Evolutionary conservation across 805 yeast species (phyloP), one percentile per base, ranked within the genome.

Genomic region (Saturnispora zaruensis): DNA sequence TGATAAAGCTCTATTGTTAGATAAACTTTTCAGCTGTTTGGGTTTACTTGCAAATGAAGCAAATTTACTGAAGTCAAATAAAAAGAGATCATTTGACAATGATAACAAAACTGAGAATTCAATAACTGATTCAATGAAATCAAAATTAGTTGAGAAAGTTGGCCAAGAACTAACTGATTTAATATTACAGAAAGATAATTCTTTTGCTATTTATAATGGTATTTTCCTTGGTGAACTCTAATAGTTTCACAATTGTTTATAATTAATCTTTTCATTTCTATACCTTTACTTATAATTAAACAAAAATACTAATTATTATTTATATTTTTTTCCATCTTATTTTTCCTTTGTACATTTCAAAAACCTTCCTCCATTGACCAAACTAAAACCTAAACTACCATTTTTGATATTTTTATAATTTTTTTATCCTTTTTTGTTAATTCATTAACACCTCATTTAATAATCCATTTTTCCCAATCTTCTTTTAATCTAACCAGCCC

Each of bases 211-310:
- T 13, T 73, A 74, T 26, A 71, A 77, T 53, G 89, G 89, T 5
- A 75, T 87, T 9, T 85, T 84, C 62, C 82, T 85, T 61, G 95
- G 91, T 7, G 90, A 83, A 57, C 18, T 32, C 16, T 48, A n/a
- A 36, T 7, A 41, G 18, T 38, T 14, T 13, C 8, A 23, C 16
- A 33, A 43, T n/a, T 21, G 16, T 32, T 18, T 24, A 24, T 38
- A 38, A 28, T 40, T 24, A 46, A 33, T 34, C n/a, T 44, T 25
- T 40, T 32, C 13, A 24, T 36, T 32, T 16, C 26, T 9, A 25
- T 36, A 34, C n/a, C 42, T 23, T 23, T 23, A 38, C 42, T 38
- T 23, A 21, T 38, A 38, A 38, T 11, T 14, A 13, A 23, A 33
- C 36, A 36, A 47, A 32, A 30, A 28, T 21, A 34, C 11, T 30